Percentiles rank a stretch among this genome's conserved stretches.
Evolutionary conservation across 805 yeast genomes (phyloP).

Genomic region (Nakazawaea peltata): DNA sequence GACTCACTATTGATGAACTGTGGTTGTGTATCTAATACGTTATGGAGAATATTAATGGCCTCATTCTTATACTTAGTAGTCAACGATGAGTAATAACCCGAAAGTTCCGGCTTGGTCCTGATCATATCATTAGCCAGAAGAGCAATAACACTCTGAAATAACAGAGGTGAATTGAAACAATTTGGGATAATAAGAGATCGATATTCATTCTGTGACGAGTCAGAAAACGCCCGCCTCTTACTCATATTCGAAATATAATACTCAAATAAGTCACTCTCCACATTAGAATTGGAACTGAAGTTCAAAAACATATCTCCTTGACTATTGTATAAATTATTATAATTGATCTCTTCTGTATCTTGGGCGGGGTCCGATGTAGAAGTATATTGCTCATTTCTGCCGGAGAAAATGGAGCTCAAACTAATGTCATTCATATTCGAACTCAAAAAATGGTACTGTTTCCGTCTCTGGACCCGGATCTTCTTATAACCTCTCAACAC

Average conservation of each 20-base stretch:
- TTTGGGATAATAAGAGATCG: conserved; percentile 8
- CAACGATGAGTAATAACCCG: conserved; percentile 4
- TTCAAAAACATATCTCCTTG: conserved; percentile 1
- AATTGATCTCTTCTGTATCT: background rate
- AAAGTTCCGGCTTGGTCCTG: conserved; percentile 6
- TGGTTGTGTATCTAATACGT: conserved; percentile 17
- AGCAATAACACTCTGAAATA: conserved; percentile 9
- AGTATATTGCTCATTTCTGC: background rate
- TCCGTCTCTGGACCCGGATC: background rate
- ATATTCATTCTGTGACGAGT: conserved; percentile 6
- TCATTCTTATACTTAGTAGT: conserved; percentile 19
- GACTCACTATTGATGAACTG: conserved; percentile 12
- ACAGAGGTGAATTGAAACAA: conserved; percentile 8
- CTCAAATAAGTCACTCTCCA: conserved; percentile 9
- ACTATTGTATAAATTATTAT: conserved; percentile 1
- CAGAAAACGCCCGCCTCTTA: conserved; percentile 7
- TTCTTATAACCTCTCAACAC: background rate
- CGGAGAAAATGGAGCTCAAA: conserved; percentile 1
- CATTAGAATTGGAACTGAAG: conserved; percentile 7
- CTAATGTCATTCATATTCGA: background rate
- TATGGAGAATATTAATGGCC: conserved; percentile 21
- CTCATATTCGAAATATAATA: conserved; percentile 9
- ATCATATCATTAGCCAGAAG: conserved; percentile 10
- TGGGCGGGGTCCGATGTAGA: conserved; percentile 1
- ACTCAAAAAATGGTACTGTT: background rate